These are phyloP conservation scores for Amyloporia xantha DNA, from an alignment of 768 basidiomycete species.

Conservation along the genomic window DNA sequence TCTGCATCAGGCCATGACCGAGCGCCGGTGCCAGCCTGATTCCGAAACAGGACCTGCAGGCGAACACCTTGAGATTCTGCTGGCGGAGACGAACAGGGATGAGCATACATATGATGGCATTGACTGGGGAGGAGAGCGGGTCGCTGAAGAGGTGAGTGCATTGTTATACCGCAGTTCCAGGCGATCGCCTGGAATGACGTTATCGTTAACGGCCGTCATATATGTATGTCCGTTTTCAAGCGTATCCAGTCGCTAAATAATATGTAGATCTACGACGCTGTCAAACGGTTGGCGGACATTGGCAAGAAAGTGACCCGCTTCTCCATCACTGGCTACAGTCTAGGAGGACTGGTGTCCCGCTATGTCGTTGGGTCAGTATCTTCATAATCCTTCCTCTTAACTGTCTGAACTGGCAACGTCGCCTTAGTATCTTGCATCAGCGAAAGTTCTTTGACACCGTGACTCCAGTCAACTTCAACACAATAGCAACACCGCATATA, in stretches of 20 bases:
- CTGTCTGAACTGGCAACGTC: too few relatives aligned
- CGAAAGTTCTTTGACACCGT: conserved; percentile 66
- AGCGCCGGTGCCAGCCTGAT: conserved; percentile 28
- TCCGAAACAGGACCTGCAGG: conserved; percentile 27
- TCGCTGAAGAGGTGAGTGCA: conserved; percentile 63
- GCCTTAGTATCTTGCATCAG: conserved; percentile 58
- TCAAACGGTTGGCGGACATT: conserved; percentile 43
- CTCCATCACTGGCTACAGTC: conserved; percentile 69
- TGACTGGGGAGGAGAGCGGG: conserved; percentile 78
- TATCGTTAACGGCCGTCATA: too few relatives aligned
- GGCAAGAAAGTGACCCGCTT: conserved; percentile 60
- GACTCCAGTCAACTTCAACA: conserved; percentile 73
- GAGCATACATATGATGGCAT: conserved; percentile 77
- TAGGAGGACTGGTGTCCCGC: conserved; percentile 79
- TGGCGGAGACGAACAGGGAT: conserved; percentile 58
- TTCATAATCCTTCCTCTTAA: too few relatives aligned
- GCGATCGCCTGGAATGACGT: too few relatives aligned
- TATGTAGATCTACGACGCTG: conserved; percentile 51
- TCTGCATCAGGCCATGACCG: conserved; percentile 44
- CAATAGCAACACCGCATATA: conserved; percentile 78
- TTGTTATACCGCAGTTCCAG: too few relatives aligned
- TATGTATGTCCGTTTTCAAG: too few relatives aligned
- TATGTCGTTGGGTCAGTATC: conserved; percentile 65
- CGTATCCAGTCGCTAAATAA: too few relatives aligned
- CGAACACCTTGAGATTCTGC: conserved; percentile 51